Base-by-base conservation (phyloP, 768 basidiomycete genomes). In the Dioszegia crocea region DNA sequence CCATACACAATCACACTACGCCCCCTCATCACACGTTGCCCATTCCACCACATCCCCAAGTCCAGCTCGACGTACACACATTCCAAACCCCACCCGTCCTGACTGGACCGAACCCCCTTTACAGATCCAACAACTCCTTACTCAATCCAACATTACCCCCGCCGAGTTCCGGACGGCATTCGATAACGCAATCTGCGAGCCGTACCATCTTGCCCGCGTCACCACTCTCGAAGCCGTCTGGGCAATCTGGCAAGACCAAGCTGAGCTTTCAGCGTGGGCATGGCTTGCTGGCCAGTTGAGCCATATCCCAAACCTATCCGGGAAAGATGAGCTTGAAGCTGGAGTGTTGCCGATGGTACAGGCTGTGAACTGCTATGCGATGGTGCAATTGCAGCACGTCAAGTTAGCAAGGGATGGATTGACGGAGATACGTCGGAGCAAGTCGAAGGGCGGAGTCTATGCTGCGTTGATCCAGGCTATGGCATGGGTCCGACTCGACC, bases 261-360 rank as follows among this genome's bases (percentile, higher is more conserved):
- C 58, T 9, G 51, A 45, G n/a, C 49, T 39, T 4, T 59, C 58
- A 16, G 17, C 16, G 2, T 59, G 58, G 58, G 58, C 58, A 8
- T 59, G 58, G 58, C 58, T 59, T 4, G 50, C 36, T 12, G 51
- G 58, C 6, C 58, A 59, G 24, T 21, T 59, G 11, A 31, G 58
- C 6, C 30, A 59, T n/a, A 24, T 59, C 33, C 33, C 33, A 6
- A 33, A 33, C 14, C 38, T 53, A 5, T 30, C 51, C 4, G 19
- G 33, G 51, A 17, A 39, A 31, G 38, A 40, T 5, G 33, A 56
- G 30, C 24, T 56, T 41, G 44, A 44, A 11, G 19, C 24, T 23
- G 54, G 43, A 19, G 6, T 40, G 3, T 12, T 24, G 24, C 21
- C 36, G 6, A 39, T 53, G 12, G 23, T 41, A 38, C 43, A 56